Evolutionary conservation across 768 basidiomycete species (phyloP).

Genomic region (Mycena chlorophos): DNA sequence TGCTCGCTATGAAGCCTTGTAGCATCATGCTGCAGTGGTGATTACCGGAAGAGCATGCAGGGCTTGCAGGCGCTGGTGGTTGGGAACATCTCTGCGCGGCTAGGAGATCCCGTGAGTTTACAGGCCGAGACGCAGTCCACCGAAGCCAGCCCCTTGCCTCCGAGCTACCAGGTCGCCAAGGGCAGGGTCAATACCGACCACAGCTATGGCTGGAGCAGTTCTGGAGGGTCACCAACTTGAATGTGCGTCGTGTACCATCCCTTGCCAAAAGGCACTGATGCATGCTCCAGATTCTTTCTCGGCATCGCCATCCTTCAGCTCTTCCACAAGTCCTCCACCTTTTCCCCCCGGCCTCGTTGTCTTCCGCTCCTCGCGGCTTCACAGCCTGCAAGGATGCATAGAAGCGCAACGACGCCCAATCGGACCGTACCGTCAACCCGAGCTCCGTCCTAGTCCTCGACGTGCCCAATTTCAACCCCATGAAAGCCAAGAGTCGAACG

Average conservation of each 20-base stretch:
- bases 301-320: constrained; percentile 97
- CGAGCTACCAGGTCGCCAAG: constrained; percentile 57
- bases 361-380: too few species aligned
- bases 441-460: too few species aligned
- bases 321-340: constrained; percentile 90
- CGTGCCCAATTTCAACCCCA: too few species aligned
- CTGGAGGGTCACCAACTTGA: constrained; percentile 89
- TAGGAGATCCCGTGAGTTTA: constrained; percentile 50
- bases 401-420: too few species aligned
- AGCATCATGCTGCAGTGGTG: too few species aligned
- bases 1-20: too few species aligned
- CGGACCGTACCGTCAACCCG: too few species aligned
- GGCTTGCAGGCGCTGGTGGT: constrained; percentile 70
- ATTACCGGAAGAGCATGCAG: too few species aligned
- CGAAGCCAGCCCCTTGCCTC: constrained; percentile 68
- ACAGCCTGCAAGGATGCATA: too few species aligned
- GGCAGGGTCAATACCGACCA: constrained; percentile 57
- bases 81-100: constrained; percentile 66
- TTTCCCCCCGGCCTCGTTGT: constrained; percentile 93
- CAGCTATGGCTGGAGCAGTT: constrained; percentile 66
- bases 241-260: constrained; percentile 43
- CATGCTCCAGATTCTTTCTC: constrained; percentile 63
- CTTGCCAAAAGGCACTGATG: constrained; percentile 4
- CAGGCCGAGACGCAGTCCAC: constrained; percentile 62
- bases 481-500: too few species aligned